phyloP scores from a whole-genome alignment of 176 grass and related monocot genomes.

The Bonia amplexicaulis region DNA sequence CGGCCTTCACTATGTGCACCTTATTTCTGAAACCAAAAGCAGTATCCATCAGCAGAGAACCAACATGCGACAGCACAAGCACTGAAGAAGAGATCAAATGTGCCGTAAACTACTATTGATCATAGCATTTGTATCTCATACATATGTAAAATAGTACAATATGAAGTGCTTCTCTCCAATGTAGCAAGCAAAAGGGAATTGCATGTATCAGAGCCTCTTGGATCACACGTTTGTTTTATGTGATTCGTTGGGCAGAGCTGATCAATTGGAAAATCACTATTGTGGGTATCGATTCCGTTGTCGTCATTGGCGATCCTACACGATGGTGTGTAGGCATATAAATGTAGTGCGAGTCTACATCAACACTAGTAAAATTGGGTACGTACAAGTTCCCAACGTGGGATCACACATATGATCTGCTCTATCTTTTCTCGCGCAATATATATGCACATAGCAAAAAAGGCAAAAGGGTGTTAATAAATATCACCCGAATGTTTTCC shows the following conservation, averaged over 20 bases:
- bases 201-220: neutral
- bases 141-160: neutral
- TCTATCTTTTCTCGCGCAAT: neutral
- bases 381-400: neutral
- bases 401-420: neutral
- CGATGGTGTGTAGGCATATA: neutral
- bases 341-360: constrained; percentile 13
- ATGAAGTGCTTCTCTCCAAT: neutral
- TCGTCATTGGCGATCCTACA: neutral
- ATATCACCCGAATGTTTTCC: no score
- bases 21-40: constrained; percentile 64
- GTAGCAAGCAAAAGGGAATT: neutral
- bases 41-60: neutral
- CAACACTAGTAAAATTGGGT: neutral
- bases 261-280: neutral
- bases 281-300: neutral
- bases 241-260: neutral
- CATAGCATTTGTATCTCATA: neutral
- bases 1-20: constrained; percentile 64
- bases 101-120: neutral
- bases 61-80: neutral
- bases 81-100: neutral
- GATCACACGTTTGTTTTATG: neutral
- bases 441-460: no score
- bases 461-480: no score